Percentiles rank a stretch among this genome's conserved stretches.
phyloP scores from a whole-genome alignment of 768 basidiomycete species.

The Tulasnella sp. region DNA sequence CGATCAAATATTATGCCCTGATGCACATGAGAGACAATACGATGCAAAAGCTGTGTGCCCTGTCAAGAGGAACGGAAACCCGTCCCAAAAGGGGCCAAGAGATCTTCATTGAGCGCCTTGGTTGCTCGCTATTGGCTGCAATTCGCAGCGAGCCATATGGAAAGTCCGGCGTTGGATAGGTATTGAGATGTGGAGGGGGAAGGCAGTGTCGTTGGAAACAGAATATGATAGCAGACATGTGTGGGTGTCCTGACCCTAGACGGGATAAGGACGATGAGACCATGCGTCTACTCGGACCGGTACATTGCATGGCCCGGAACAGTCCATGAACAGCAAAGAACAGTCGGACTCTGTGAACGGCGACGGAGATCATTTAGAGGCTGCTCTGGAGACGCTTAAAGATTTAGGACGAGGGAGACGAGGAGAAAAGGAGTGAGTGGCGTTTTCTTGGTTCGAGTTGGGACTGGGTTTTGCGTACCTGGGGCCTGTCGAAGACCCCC shows the following conservation, averaged over 20 bases:
- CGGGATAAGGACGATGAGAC: neutral
- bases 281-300: neutral
- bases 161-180: neutral
- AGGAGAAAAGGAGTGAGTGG: neutral
- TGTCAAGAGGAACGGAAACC: neutral
- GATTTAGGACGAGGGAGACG: neutral
- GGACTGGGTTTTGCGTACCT: neutral
- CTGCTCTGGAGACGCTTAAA: neutral
- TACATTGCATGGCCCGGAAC: neutral
- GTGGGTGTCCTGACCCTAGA: no score
- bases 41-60: neutral
- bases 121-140: neutral
- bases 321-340: neutral
- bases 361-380: neutral
- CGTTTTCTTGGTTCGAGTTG: neutral
- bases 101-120: neutral
- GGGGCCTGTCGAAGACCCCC: neutral
- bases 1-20: neutral
- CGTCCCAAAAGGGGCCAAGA: neutral
- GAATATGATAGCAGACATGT: neutral
- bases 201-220: neutral
- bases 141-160: neutral
- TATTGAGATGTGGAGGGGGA: neutral
- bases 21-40: neutral
- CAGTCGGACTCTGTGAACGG: neutral